Evolutionary conservation across 176 grass and related monocot species (phyloP), one percentile per base, ranked within the genome.

Genomic region (Chloris gayana): DNA sequence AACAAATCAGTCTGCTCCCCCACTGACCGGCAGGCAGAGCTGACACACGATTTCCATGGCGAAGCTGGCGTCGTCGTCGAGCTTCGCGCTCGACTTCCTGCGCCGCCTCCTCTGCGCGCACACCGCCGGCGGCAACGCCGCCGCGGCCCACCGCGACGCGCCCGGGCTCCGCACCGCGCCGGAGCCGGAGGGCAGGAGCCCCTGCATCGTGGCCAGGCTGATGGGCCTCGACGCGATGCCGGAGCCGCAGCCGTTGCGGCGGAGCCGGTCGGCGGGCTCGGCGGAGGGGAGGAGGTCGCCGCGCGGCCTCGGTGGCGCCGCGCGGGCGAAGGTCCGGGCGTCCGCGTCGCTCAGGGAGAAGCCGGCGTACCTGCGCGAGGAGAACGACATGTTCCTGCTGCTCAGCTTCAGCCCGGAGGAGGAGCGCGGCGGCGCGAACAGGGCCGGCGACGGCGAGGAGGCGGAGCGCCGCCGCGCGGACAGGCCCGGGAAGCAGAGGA

Each of bases 181-280:
- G 14, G 41, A 79, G 27, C 27, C 25, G 71, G 81, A 64, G 3
- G 34, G 50, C 12, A 45, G 57, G 73, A 91, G 84, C 60, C 97
- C 97, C 24, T 82, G 72, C 84, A 80, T 99, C n/a, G 97, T 99
- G 82, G 97, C 93, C 3, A 83, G 97, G 34, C 67, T 99, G 14
- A 99, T 99, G 97, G 97, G 97, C 37, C 76, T 99, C 27, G 91
- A 96, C 77, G 74, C 91, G 7, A 91, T 99, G 93, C 93, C 90
- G 47, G 22, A 37, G 44, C 3, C 67, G 14, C 19, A 59, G 53
- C 44, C 65, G 25, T 11, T 11, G 30, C 80, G 80, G 14, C 77
- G 86, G 25, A 90, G 87, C 77, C 80, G 73, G 60, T 97, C 89
- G 0, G 74, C 72, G 1, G 86, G 90, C 78, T 86, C 91, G 0